Evolutionary conservation across 495 filamentous ascomycete genomes (phyloP).

Genomic region (Tuber calosporum): DNA sequence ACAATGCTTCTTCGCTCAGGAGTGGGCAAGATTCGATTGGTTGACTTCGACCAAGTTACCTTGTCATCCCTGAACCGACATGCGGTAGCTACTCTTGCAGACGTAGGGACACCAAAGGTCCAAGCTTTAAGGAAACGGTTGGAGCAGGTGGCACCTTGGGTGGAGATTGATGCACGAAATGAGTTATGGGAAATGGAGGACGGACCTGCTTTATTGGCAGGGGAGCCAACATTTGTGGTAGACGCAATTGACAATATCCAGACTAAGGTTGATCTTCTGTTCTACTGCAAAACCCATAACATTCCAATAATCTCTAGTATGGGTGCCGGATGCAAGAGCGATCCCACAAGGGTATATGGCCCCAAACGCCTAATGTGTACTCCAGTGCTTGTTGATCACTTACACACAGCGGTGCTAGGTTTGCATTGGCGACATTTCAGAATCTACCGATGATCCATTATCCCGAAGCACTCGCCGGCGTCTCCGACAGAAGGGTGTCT

Average conservation of each 20-base stretch:
- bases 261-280: conserved; percentile 84
- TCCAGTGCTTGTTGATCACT: not conserved
- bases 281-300: conserved; percentile 70
- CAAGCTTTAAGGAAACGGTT: conserved; percentile 68
- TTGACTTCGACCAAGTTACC: conserved; percentile 98
- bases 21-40: conserved; percentile 73
- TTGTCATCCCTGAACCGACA: conserved; percentile 89
- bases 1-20: conserved; percentile 84
- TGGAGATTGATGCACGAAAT: conserved; percentile 75
- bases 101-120: conserved; percentile 94
- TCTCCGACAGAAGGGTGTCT: conserved; percentile 72
- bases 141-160: conserved; percentile 83
- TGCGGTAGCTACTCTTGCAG: conserved; percentile 83
- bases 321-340: conserved; percentile 96
- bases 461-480: conserved; percentile 74
- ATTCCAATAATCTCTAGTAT: conserved; percentile 86
- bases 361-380: not conserved
- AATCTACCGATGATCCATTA: conserved; percentile 80
- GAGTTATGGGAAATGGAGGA: conserved; percentile 68
- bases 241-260: conserved; percentile 99
- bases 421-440: conserved; percentile 83
- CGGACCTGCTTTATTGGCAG: conserved; percentile 59
- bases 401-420: conserved; percentile 43
- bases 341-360: conserved; percentile 57
- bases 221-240: conserved; percentile 74